A percentile compares a stretch with the other conserved stretches of the same genome.
phyloP scores from a whole-genome alignment of 2,329 filamentous ascomycete genomes.

The Gnomoniopsis sp. region DNA sequence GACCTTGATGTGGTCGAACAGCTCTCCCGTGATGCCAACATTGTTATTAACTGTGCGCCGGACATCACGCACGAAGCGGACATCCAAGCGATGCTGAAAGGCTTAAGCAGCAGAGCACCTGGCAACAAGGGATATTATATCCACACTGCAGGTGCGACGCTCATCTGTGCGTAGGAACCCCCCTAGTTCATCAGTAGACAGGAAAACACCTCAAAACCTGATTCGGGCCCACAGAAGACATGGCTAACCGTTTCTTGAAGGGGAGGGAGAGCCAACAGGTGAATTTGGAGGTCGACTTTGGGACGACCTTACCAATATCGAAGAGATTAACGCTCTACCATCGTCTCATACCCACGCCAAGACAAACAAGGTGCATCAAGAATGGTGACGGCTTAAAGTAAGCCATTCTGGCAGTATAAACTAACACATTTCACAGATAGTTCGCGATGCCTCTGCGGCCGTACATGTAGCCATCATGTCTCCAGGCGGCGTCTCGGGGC shows the following conservation, averaged over 20 bases:
- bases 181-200: neutral
- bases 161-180: slow-evolving; percentile 9
- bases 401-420: neutral
- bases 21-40: slow-evolving; percentile 12
- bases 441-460: slow-evolving; percentile 5
- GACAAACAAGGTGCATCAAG: slow-evolving; percentile 12
- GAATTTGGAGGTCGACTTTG: slow-evolving; percentile 8
- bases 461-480: slow-evolving; percentile 19
- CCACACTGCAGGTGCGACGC: slow-evolving; percentile 19
- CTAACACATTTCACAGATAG: neutral
- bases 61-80: slow-evolving; percentile 18
- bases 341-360: slow-evolving; percentile 11
- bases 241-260: neutral
- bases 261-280: slow-evolving; percentile 7
- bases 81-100: slow-evolving; percentile 12
- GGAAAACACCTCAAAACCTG: neutral
- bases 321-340: slow-evolving; percentile 13
- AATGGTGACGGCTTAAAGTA: neutral
- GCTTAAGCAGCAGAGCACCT: slow-evolving; percentile 1
- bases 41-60: slow-evolving; percentile 18
- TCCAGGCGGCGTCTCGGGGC: slow-evolving; percentile 6
- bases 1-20: slow-evolving; percentile 2
- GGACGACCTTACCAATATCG: slow-evolving; percentile 19
- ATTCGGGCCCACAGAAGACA: neutral
- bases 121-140: slow-evolving; percentile 16